A percentile compares a stretch with the other conserved stretches of the same genome.
phyloP scores from a whole-genome alignment of 768 basidiomycete species.

The Kwoniella sp. region DNA sequence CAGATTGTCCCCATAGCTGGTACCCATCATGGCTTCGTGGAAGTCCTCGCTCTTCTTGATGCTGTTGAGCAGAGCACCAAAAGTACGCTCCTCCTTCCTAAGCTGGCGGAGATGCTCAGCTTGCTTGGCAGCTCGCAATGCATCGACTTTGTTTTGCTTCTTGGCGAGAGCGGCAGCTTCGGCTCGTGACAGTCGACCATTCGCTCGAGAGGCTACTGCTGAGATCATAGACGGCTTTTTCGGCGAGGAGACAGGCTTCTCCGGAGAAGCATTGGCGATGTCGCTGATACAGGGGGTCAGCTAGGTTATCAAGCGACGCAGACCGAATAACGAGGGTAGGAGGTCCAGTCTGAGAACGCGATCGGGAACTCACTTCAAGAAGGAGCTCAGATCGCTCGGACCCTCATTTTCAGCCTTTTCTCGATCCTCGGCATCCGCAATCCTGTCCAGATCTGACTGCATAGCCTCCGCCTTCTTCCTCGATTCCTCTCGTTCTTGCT shows the following conservation, averaged over 20 bases:
- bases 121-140: slow-evolving; percentile 1
- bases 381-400: slow-evolving; percentile 10
- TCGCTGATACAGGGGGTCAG: background rate
- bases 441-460: background rate
- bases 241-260: slow-evolving; percentile 3
- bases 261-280: background rate
- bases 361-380: slow-evolving; percentile 23
- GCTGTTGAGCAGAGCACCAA: slow-evolving; percentile 4
- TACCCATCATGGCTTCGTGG: slow-evolving; percentile 2
- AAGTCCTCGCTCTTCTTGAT: slow-evolving; percentile 1
- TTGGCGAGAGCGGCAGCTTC: slow-evolving; percentile 1
- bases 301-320: too few species aligned
- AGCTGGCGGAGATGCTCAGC: background rate
- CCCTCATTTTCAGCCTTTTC: slow-evolving; percentile 6
- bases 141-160: slow-evolving; percentile 7
- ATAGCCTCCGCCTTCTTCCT: slow-evolving; percentile 10
- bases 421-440: background rate
- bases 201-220: slow-evolving; percentile 8
- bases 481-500: slow-evolving; percentile 10
- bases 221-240: slow-evolving; percentile 2
- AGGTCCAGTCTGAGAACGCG: too few species aligned
- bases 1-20: background rate
- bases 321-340: too few species aligned
- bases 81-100: slow-evolving; percentile 2
- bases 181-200: background rate